These are phyloP conservation scores for Xylaria flabelliformis DNA, from an alignment of 495 filamentous ascomycete genomes.

Conservation along the genomic window DNA sequence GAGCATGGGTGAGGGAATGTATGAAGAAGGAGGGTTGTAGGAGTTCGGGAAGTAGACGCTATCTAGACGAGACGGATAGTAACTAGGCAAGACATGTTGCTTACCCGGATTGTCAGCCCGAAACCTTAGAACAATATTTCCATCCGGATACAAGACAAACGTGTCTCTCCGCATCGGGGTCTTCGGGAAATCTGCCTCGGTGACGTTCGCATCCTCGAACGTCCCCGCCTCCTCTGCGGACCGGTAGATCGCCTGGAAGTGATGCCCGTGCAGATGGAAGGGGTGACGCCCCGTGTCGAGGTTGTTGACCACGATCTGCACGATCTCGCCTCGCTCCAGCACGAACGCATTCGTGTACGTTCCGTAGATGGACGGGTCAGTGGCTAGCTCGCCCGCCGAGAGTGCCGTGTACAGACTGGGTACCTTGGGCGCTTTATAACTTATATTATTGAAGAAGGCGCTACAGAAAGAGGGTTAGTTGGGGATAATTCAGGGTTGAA, in stretches of 20 bases:
- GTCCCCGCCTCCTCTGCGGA: constrained; percentile 51
- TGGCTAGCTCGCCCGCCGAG: constrained; percentile 65
- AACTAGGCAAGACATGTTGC: constrained; percentile 28
- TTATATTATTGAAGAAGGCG: constrained; percentile 82
- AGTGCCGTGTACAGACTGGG: constrained; percentile 81
- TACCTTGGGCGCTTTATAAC: constrained; percentile 75
- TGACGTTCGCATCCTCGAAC: constrained; percentile 51
- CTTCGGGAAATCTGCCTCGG: constrained; percentile 47
- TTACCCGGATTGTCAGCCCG: constrained; percentile 71
- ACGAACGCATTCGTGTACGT: constrained; percentile 72
- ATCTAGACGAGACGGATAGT: neutral
- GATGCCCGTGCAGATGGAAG: constrained; percentile 88
- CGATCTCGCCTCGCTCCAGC: constrained; percentile 68
- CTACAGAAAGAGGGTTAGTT: constrained; percentile 42
- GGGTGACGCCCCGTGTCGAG: constrained; percentile 74
- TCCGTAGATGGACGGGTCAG: constrained; percentile 74
- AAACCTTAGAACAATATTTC: constrained; percentile 71
- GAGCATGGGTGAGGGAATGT: constrained; percentile 29
- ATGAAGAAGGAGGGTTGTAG: no score
- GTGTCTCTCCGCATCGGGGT: constrained; percentile 64
- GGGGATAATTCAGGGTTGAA: neutral
- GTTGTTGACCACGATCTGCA: constrained; percentile 86
- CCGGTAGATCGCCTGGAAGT: constrained; percentile 69
- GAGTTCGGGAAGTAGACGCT: neutral
- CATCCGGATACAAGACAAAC: constrained; percentile 59